Evolutionary conservation across 352 stramenopile genomes (phyloP), one percentile per base, ranked within the genome.

Genomic region (Globisporangium iwayamae): DNA sequence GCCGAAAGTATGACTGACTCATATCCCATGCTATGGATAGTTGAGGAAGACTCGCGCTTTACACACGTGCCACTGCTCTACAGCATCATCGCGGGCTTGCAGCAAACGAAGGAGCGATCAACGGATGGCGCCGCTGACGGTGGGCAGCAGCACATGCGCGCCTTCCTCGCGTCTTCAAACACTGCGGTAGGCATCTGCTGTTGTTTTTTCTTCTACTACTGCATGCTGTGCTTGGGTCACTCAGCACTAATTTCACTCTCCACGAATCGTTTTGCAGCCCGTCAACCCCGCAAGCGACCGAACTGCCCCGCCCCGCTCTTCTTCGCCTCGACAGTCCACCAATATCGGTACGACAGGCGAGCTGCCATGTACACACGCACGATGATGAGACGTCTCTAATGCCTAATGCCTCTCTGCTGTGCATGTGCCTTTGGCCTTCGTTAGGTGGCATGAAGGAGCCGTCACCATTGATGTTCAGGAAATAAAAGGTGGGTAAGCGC

Each of bases 31-130:
- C 59, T n/a, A n/a, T n/a, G n/a, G n/a, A n/a, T n/a, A 91, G 84
- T 94, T 34, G 59, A 71, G 13, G 78, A 93, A 55, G 83, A 92
- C 39, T 71, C 78, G 8, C 71, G 73, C n/a, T 90, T 87, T 62
- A 71, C 46, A 6, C 80, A 93, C 63, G 73, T 95, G 1, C 90
- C 89, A 36, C 69, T 96, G 43, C 67, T 97, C 13, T 97, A 96
- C 71, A 89, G 83, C 48, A 87, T 96, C 55, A 63, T 96, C 3
- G 69, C 70, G 2, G 76, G 65, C 22, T 57, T 87, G 28, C 83
- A 90, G 54, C 71, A 75, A 55, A 60, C 52, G 25, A 70, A 65
- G 67, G 70, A 55, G 53, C 32, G 20, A 28, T 39, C 56, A 14
- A 16, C 0, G 9, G 25, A 13, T 30, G 52, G 16, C 16, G 51